These are phyloP conservation scores for Isatis lusitanica DNA, from an alignment of 441 rosid species.

Conservation along the genomic window DNA sequence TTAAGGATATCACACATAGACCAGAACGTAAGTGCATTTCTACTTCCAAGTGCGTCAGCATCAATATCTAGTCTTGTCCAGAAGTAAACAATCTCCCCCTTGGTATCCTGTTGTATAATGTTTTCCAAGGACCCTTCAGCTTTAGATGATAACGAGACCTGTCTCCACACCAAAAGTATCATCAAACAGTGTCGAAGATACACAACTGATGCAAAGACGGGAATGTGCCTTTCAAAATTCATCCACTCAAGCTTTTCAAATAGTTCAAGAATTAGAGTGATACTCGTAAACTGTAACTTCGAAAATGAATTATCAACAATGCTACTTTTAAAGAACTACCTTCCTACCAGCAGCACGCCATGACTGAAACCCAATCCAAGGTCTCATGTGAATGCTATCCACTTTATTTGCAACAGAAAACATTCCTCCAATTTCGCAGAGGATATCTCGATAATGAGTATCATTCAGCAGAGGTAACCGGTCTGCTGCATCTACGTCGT, in stretches of 20 bases:
- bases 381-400: constrained; percentile 88
- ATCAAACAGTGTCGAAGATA: constrained; percentile 17
- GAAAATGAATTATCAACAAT: constrained; percentile 12
- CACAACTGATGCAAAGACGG: background rate
- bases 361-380: constrained; percentile 99
- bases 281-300: background rate
- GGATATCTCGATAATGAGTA: constrained; percentile 60
- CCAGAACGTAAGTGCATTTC: constrained; percentile 74
- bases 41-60: constrained; percentile 53
- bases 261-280: background rate
- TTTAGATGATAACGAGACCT: constrained; percentile 79
- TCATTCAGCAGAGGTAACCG: constrained; percentile 80
- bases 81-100: constrained; percentile 83
- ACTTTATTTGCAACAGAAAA: constrained; percentile 88
- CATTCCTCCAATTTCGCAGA: constrained; percentile 98
- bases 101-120: constrained; percentile 56
- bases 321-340: constrained; percentile 55
- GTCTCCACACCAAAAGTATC: constrained; percentile 36
- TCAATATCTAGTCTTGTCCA: constrained; percentile 72
- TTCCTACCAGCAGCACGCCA: constrained; percentile 97
- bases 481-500: constrained; percentile 89
- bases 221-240: background rate
- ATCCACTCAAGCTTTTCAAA: constrained; percentile 11
- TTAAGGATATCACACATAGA: constrained; percentile 91
- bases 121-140: constrained; percentile 86